Percentiles rank a stretch among this genome's conserved stretches.
Conservation (phyloP, 2,329 filamentous ascomycete genomes). For the Neophaeococcomyces aloes region DNA sequence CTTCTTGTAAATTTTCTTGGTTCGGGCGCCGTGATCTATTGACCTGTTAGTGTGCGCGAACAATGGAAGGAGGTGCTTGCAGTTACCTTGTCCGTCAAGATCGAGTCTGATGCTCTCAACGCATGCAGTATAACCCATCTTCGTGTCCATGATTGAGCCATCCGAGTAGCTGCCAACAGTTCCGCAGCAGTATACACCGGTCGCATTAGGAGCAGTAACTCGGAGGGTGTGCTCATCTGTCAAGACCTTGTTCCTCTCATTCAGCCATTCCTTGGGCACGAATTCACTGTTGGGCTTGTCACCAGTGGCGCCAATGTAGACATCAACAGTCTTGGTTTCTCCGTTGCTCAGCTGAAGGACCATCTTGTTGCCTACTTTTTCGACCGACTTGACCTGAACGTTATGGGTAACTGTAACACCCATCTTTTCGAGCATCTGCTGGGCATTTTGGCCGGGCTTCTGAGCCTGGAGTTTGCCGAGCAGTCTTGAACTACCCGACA, state of each 20-base stretch:
- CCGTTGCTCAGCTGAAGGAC: constrained; percentile 38
- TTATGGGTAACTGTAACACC: constrained; percentile 35
- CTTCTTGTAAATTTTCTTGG: constrained; percentile 26
- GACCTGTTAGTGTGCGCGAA: constrained; percentile 9
- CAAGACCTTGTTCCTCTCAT: constrained; percentile 38
- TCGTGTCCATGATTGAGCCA: constrained; percentile 19
- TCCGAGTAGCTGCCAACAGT: constrained; percentile 21
- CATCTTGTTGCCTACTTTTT: constrained; percentile 28
- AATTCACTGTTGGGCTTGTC: constrained; percentile 43
- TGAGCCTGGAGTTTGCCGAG: constrained; percentile 33
- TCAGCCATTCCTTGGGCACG: constrained; percentile 39
- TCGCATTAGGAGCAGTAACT: constrained; percentile 18
- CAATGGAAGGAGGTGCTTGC: neutral
- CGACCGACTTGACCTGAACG: constrained; percentile 26
- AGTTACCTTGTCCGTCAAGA: constrained; percentile 19
- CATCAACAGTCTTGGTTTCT: constrained; percentile 36
- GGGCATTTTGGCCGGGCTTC: constrained; percentile 31
- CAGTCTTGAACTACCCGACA: constrained; percentile 32
- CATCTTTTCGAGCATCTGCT: constrained; percentile 36
- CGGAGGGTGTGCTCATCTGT: constrained; percentile 30
- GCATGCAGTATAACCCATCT: constrained; percentile 16
- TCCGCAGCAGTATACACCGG: constrained; percentile 20
- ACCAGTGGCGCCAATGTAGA: constrained; percentile 45
- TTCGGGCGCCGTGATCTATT: constrained; percentile 20
- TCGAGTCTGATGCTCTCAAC: constrained; percentile 20